Conservation (phyloP, 805 yeast genomes). For the Wickerhamiella cacticola region DNA sequence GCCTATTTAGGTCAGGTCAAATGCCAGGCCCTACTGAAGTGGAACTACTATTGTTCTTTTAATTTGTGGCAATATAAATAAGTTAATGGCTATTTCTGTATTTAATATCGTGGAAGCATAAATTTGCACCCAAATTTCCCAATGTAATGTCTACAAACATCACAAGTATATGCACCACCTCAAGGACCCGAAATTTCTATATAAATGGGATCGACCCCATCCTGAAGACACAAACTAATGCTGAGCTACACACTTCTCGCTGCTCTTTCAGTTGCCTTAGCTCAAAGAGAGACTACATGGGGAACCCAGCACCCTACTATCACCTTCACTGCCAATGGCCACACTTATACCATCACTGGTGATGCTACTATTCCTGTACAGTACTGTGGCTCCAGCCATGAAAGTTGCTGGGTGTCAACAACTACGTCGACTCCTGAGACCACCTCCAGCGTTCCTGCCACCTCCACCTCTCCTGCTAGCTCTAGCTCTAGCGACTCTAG, state of each 20-base stretch:
- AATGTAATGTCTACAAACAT: no score
- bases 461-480: neutral
- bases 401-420: neutral
- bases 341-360: slow-evolving; percentile 5
- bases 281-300: neutral
- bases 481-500: neutral
- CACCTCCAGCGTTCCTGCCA: neutral
- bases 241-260: neutral
- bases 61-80: no score
- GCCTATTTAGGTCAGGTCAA: neutral
- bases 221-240: neutral
- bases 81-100: no score
- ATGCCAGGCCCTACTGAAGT: neutral
- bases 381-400: slow-evolving; percentile 1
- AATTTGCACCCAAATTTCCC: no score
- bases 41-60: no score
- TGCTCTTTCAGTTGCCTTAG: neutral
- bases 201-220: neutral
- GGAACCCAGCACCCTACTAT: slow-evolving; percentile 8
- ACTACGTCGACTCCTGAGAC: neutral
- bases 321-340: slow-evolving; percentile 9
- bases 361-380: slow-evolving; percentile 6
- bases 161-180: neutral
- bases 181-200: neutral
- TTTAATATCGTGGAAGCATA: no score